A percentile compares a stretch with the other conserved stretches of the same genome.
Evolutionary conservation across 768 basidiomycete genomes (phyloP).

Genomic region (Agrocybe pediades): DNA sequence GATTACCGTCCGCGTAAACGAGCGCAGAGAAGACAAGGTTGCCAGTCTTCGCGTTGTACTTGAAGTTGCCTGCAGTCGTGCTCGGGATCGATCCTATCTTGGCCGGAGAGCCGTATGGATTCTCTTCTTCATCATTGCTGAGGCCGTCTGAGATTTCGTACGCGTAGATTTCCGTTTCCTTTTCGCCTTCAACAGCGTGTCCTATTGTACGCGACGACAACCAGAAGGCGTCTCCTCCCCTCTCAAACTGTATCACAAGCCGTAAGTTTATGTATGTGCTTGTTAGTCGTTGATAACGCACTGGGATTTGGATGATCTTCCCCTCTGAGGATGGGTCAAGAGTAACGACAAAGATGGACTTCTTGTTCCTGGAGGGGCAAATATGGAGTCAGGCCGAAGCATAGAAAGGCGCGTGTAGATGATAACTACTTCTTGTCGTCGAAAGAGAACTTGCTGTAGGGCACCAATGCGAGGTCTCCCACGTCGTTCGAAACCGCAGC

Average conservation of each 20-base stretch:
- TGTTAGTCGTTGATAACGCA: constrained; percentile 24
- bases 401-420: not conserved
- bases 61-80: constrained; percentile 70
- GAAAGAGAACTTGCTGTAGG: constrained; percentile 70
- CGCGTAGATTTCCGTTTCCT: constrained; percentile 60
- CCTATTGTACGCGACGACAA: constrained; percentile 69
- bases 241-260: constrained; percentile 42
- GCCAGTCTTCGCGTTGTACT: constrained; percentile 54
- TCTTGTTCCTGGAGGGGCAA: constrained; percentile 56
- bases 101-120: constrained; percentile 37
- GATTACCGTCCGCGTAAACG: constrained; percentile 75
- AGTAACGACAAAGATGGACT: constrained; percentile 63
- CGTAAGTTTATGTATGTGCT: not conserved
- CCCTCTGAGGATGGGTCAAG: constrained; percentile 44
- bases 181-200: constrained; percentile 60
- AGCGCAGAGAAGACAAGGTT: constrained; percentile 83
- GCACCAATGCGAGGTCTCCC: constrained; percentile 70
- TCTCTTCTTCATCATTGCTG: constrained; percentile 21
- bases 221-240: constrained; percentile 82
- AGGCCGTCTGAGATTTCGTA: constrained; percentile 45
- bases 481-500: constrained; percentile 63
- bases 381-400: not conserved
- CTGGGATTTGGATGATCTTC: constrained; percentile 55
- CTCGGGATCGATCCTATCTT: constrained; percentile 71
- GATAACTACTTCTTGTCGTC: constrained; percentile 68